Percentiles rank a stretch among this genome's conserved stretches.
These are phyloP conservation scores for Lichenothelia convexa DNA, from an alignment of 495 filamentous ascomycete species.

Conservation along the genomic window DNA sequence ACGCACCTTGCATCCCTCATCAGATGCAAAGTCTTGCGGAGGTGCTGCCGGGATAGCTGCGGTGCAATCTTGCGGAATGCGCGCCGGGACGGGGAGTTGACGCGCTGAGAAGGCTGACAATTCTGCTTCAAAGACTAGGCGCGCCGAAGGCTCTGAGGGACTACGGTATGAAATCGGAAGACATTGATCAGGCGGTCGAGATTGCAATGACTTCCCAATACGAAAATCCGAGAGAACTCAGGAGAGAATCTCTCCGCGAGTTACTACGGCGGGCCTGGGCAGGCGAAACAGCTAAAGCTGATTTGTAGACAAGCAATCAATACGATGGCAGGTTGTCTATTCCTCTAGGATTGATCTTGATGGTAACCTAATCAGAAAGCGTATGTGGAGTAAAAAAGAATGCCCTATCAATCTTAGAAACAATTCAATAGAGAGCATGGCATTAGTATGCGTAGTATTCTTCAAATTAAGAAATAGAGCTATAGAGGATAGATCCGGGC, in stretches of 20 bases:
- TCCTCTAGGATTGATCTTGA: too few species aligned
- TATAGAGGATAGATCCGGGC: too few species aligned
- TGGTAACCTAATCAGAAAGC: too few species aligned
- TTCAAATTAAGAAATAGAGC: too few species aligned
- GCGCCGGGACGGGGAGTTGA: slow-evolving; percentile 41
- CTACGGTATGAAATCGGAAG: slow-evolving; percentile 46
- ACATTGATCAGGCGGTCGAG: slow-evolving; percentile 47
- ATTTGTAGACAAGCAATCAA: too few species aligned
- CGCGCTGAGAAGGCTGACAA: slow-evolving; percentile 42
- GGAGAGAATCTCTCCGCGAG: slow-evolving; percentile 39
- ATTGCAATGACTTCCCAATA: slow-evolving; percentile 46
- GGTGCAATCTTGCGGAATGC: too few species aligned
- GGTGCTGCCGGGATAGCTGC: too few species aligned
- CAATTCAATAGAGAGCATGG: too few species aligned
- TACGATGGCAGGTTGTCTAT: too few species aligned
- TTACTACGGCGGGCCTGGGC: slow-evolving; percentile 48
- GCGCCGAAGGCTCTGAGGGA: slow-evolving; percentile 39
- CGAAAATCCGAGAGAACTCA: slow-evolving; percentile 42
- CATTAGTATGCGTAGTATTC: too few species aligned
- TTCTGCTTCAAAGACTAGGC: slow-evolving; percentile 35
- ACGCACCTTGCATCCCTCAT: slow-evolving; percentile 40
- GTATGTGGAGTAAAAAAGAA: too few species aligned
- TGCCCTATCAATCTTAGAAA: too few species aligned
- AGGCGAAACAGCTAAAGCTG: slow-evolving; percentile 40
- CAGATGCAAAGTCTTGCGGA: slow-evolving; percentile 38